Base-by-base conservation (phyloP, 306 rosid genomes). In the Castanea crenata region DNA sequence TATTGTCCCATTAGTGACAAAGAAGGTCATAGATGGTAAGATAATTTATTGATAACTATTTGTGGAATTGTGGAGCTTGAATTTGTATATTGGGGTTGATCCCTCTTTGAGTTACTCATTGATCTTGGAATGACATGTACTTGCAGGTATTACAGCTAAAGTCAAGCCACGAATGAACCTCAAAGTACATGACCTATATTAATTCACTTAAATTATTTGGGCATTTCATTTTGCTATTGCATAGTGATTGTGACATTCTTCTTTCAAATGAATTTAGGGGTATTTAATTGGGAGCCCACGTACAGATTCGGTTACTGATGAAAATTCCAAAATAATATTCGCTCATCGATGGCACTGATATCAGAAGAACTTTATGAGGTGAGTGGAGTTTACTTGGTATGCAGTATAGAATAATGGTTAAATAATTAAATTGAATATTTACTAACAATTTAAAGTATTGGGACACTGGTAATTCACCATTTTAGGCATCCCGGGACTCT, bases 311-410 rank as follows among this genome's bases (percentile, higher is more conserved):
- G 27, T 73, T 13, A 23, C 74, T 25, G 70, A 54, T 31, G 19
- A 16, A n/a, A 80, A 80, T 55, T 74, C 78, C 21, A 74, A 5
- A 74, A 64, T 80, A 23, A 29, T 23, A 23, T 80, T 74, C 1
- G 78, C 79, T 38, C 83, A 80, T 29, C 78, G n/a, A 35, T 80
- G 83, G 79, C 74, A 20, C 79, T 80, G 2, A 80, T 80, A 21
- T 80, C 83, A 19, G 78, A 74, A 10, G 25, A 80, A 19, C 83
- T 80, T 64, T 80, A 35, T 65, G 83, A 80, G 78, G 83, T 79
- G 49, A 31, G 51, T 44, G 46, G 46, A 41, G 46, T 7, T 41
- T 41, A 41, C 46, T 41, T 41, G 46, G 11, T 8, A 41, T 41
- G 46, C 46, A 8, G 3, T 41, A 41, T 41, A 41, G 46, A 41